phyloP scores from a whole-genome alignment of 2,329 filamentous ascomycete genomes.

The Sclerotinia trifoliorum region DNA sequence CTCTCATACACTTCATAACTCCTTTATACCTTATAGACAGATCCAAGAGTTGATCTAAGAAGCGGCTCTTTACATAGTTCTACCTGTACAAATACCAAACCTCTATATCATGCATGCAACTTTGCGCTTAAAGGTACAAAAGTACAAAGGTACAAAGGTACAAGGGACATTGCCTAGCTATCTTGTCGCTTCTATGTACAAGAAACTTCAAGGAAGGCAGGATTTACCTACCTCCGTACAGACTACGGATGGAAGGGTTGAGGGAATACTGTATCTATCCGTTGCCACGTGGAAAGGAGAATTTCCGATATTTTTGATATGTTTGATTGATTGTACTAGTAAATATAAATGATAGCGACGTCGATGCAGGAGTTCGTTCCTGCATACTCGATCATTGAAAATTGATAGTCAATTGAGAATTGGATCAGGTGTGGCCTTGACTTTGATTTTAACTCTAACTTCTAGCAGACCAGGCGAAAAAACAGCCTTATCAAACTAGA shows the following conservation, averaged over 20 bases:
- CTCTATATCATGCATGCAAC: too few relatives aligned
- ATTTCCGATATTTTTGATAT: neutral
- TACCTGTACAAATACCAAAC: too few relatives aligned
- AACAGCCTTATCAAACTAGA: neutral
- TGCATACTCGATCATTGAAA: neutral
- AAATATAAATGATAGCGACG: neutral
- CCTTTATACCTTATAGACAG: too few relatives aligned
- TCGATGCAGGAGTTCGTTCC: neutral
- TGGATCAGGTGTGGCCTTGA: neutral
- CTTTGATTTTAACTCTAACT: neutral
- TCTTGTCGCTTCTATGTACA: neutral
- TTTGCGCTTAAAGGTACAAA: neutral
- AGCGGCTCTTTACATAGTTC: neutral
- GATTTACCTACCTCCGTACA: neutral
- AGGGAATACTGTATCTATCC: conserved; percentile 4
- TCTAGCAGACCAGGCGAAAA: neutral
- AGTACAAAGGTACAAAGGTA: neutral
- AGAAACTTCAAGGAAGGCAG: neutral
- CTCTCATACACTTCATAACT: too few relatives aligned
- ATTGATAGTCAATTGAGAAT: neutral
- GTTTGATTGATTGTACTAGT: neutral
- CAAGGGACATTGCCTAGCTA: neutral
- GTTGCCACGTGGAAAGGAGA: conserved; percentile 16
- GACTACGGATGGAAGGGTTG: neutral
- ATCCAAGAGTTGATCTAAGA: too few relatives aligned